Percentiles rank a stretch among this genome's conserved stretches.
Conservation (phyloP, 75 land plant genomes). For the Adiantum capillusveneris region DNA sequence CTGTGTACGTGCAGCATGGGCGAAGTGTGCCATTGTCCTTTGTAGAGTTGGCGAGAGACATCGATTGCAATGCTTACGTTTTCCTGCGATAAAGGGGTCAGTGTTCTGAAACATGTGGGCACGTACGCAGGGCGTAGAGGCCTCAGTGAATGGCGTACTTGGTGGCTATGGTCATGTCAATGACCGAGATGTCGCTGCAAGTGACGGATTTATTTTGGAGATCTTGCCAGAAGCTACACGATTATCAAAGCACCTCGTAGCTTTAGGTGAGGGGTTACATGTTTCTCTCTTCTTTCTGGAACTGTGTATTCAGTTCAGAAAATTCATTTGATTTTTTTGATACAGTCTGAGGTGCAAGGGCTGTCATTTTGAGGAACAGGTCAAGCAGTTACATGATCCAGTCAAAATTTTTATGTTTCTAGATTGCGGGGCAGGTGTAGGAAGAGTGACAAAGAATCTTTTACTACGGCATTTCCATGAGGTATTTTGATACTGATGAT, state of each 20-base stretch:
- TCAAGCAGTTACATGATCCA: background rate
- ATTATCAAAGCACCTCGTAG: slow-evolving; percentile 39
- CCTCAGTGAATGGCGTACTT: slow-evolving; percentile 89
- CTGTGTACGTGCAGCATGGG: too few relatives aligned
- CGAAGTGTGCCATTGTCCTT: too few relatives aligned
- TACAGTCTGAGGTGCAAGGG: background rate
- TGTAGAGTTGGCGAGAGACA: too few relatives aligned
- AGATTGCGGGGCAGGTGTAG: slow-evolving; percentile 98
- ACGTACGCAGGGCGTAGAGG: slow-evolving; percentile 89
- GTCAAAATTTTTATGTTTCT: slow-evolving; percentile 1
- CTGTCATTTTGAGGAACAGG: background rate
- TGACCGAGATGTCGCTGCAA: slow-evolving; percentile 66
- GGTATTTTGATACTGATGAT: slow-evolving; percentile 30
- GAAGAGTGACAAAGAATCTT: slow-evolving; percentile 78
- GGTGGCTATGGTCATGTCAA: slow-evolving; percentile 91
- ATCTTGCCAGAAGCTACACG: slow-evolving; percentile 22
- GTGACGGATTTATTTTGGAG: slow-evolving; percentile 57
- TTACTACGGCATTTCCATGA: slow-evolving; percentile 70
- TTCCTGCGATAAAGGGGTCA: too few relatives aligned
- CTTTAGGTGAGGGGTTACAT: slow-evolving; percentile 19
- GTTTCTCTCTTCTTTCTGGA: background rate
- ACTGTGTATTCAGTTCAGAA: background rate
- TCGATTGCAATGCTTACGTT: too few relatives aligned
- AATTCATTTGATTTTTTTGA: background rate
- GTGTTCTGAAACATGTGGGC: too few relatives aligned